These are phyloP conservation scores for Dryadomyces sulphureus DNA, from an alignment of 2,329 filamentous ascomycete species.

Conservation along the genomic window DNA sequence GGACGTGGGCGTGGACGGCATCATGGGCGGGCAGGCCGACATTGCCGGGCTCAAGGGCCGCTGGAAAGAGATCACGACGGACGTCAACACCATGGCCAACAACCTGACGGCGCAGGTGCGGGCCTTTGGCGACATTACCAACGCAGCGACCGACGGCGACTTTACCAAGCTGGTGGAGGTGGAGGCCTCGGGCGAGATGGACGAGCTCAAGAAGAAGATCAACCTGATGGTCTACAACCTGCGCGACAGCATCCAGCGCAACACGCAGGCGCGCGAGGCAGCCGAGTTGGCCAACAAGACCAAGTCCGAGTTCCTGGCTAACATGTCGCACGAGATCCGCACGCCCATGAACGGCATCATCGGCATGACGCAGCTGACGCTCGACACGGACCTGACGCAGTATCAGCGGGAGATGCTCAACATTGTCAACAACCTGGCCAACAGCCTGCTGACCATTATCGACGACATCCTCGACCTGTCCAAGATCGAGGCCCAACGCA, in stretches of 20 bases:
- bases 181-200: conserved; percentile 96
- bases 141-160: conserved; percentile 89
- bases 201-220: conserved; percentile 97
- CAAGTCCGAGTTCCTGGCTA: conserved; percentile 95
- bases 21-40: conserved; percentile 96
- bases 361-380: conserved; percentile 89
- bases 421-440: conserved; percentile 91
- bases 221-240: conserved; percentile 98
- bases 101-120: conserved; percentile 84
- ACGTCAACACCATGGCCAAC: conserved; percentile 84
- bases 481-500: conserved; percentile 86
- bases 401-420: conserved; percentile 98
- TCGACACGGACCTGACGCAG: conserved; percentile 87
- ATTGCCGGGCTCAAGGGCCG: conserved; percentile 83
- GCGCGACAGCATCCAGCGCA: conserved; percentile 89
- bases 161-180: conserved; percentile 96
- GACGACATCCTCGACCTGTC: conserved; percentile 66
- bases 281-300: conserved; percentile 96
- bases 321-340: conserved; percentile 97
- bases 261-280: conserved; percentile 81
- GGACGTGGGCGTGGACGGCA: conserved; percentile 93
- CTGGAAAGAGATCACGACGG: conserved; percentile 97
- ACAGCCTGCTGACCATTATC: conserved; percentile 91
- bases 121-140: conserved; percentile 97
- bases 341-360: conserved; percentile 98